phyloP scores from a whole-genome alignment of 441 rosid species.

The Populus hybrid region DNA sequence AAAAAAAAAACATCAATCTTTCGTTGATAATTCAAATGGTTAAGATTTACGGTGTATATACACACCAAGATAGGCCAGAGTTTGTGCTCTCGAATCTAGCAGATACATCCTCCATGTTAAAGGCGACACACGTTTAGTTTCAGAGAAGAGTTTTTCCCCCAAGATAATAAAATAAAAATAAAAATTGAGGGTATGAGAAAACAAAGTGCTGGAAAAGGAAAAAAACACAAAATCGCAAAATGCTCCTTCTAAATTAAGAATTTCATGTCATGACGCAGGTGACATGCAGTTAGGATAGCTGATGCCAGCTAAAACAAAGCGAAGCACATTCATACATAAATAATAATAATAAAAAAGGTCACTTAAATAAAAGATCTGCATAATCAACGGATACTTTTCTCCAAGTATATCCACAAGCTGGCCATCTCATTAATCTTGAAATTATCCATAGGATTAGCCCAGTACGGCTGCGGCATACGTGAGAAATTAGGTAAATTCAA shows the following conservation, averaged over 20 bases:
- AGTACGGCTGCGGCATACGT: slow-evolving; percentile 3
- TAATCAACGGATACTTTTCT: slow-evolving; percentile 13
- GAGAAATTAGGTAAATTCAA: slow-evolving; percentile 21
- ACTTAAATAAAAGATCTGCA: not conserved
- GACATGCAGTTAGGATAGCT: not conserved
- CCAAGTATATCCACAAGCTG: slow-evolving; percentile 12
- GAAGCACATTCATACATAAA: not conserved
- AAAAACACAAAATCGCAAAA: not conserved
- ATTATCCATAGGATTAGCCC: slow-evolving; percentile 24
- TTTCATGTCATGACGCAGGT: not conserved
- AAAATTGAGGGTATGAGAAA: not conserved
- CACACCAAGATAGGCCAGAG: not conserved
- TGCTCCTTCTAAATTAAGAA: not conserved
- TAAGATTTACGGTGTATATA: not conserved
- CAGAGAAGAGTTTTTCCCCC: too few species aligned
- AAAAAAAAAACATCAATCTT: too few species aligned
- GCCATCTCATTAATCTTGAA: slow-evolving; percentile 10
- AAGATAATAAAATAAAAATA: too few species aligned
- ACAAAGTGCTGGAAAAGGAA: not conserved
- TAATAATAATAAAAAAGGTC: too few species aligned
- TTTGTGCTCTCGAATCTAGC: not conserved
- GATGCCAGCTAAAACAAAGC: slow-evolving; percentile 10
- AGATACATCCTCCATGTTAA: too few species aligned
- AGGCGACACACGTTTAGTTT: not conserved
- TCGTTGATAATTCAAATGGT: too few species aligned